phyloP scores from a whole-genome alignment of 129 eudicot genomes.

The Helichrysum umbraculigerum region DNA sequence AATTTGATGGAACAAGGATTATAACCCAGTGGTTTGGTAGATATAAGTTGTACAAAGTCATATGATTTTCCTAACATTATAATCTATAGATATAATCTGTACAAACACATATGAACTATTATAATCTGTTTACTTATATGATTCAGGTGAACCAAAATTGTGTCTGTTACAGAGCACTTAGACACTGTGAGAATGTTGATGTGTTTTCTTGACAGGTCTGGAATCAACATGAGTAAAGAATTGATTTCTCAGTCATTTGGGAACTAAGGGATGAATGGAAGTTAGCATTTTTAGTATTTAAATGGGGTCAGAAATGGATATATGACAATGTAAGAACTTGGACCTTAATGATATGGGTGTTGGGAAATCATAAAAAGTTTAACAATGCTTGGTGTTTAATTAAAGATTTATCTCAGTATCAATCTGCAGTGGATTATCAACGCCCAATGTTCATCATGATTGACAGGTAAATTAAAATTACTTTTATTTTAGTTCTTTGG shows the following conservation, averaged over 20 bases:
- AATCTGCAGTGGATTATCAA: constrained; percentile 52
- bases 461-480: constrained; percentile 54
- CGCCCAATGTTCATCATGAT: constrained; percentile 70
- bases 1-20: too few relatives aligned
- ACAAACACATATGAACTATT: too few relatives aligned
- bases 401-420: constrained; percentile 55
- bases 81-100: too few relatives aligned
- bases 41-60: too few relatives aligned
- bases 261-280: constrained; percentile 77
- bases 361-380: constrained; percentile 83
- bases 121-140: too few relatives aligned
- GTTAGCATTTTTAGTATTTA: constrained; percentile 64
- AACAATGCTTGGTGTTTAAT: constrained; percentile 85
- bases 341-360: constrained; percentile 80
- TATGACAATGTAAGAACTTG: constrained; percentile 47
- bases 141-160: too few relatives aligned
- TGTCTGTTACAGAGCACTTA: too few relatives aligned
- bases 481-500: neutral
- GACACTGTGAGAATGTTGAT: constrained; percentile 50
- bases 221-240: constrained; percentile 48
- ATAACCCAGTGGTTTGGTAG: too few relatives aligned
- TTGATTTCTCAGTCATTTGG: constrained; percentile 63
- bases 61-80: too few relatives aligned
- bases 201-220: constrained; percentile 56
- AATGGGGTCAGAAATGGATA: constrained; percentile 77